Evolutionary conservation across 805 yeast species (phyloP).

Genomic region (Teunomyces funiuensis): DNA sequence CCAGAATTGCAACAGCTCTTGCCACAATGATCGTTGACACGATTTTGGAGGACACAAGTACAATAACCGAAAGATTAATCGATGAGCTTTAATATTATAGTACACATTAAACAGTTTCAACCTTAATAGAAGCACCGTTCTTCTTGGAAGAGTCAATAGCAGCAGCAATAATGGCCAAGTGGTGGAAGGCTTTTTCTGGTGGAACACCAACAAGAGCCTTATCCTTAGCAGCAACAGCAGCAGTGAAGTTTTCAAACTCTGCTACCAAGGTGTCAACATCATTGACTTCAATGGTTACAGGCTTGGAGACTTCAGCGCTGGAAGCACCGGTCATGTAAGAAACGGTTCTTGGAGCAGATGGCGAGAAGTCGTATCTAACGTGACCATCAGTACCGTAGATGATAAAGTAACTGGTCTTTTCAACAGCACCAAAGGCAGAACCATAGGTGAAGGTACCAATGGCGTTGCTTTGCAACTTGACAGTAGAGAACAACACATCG

Average conservation of each 20-base stretch:
- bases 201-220: constrained; percentile 54
- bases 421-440: constrained; percentile 81
- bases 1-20: not conserved
- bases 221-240: constrained; percentile 63
- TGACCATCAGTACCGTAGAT: constrained; percentile 83
- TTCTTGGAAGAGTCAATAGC: constrained; percentile 66
- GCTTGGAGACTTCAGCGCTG: constrained; percentile 51
- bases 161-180: constrained; percentile 87
- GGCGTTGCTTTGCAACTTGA: constrained; percentile 57
- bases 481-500: constrained; percentile 74
- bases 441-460: constrained; percentile 89
- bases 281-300: constrained; percentile 39
- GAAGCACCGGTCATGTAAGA: constrained; percentile 30
- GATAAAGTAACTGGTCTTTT: constrained; percentile 62
- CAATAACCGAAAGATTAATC: constrained; percentile 4
- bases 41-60: not conserved
- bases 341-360: constrained; percentile 36
- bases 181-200: constrained; percentile 88
- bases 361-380: constrained; percentile 63
- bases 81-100: constrained; percentile 9
- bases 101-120: constrained; percentile 27
- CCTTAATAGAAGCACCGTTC: constrained; percentile 50
- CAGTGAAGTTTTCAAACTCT: constrained; percentile 51
- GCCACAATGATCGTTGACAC: not conserved
- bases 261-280: constrained; percentile 44